A percentile compares a stretch with the other conserved stretches of the same genome.
These are phyloP conservation scores for Pilaira anomala DNA, from an alignment of 192 early-diverging fungal genomes.

Conservation along the genomic window DNA sequence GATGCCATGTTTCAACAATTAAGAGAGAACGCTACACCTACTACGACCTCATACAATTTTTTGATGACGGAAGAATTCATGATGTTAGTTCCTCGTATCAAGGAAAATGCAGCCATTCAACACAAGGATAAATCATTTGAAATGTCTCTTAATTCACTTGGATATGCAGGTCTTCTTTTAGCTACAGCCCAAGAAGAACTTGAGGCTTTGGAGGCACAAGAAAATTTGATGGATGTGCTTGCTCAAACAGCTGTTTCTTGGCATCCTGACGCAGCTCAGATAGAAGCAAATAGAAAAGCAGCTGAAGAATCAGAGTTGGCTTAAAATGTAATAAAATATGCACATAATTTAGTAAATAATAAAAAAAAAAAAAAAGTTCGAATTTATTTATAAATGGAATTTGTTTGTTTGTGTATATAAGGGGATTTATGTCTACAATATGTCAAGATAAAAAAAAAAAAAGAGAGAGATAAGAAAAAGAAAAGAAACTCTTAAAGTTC, in stretches of 20 bases:
- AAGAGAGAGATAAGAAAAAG: too few species aligned
- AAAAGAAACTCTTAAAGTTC: too few species aligned
- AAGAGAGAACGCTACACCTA: constrained; percentile 35
- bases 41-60: constrained; percentile 47
- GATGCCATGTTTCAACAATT: constrained; percentile 49
- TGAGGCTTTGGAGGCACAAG: constrained; percentile 18
- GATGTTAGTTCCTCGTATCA: constrained; percentile 49
- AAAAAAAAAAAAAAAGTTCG: too few species aligned
- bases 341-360: too few species aligned
- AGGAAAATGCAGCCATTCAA: constrained; percentile 24
- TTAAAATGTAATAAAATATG: too few species aligned
- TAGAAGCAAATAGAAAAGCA: neutral
- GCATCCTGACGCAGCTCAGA: neutral
- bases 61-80: constrained; percentile 51
- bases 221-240: constrained; percentile 16
- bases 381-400: too few species aligned
- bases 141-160: constrained; percentile 49
- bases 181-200: constrained; percentile 41
- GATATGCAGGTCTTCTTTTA: constrained; percentile 49
- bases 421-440: too few species aligned
- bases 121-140: constrained; percentile 15
- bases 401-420: too few species aligned
- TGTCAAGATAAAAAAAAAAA: too few species aligned
- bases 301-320: neutral
- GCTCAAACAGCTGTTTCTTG: constrained; percentile 10